Base-by-base conservation (phyloP, 2,329 filamentous ascomycete genomes). In the Nemania sp. region DNA sequence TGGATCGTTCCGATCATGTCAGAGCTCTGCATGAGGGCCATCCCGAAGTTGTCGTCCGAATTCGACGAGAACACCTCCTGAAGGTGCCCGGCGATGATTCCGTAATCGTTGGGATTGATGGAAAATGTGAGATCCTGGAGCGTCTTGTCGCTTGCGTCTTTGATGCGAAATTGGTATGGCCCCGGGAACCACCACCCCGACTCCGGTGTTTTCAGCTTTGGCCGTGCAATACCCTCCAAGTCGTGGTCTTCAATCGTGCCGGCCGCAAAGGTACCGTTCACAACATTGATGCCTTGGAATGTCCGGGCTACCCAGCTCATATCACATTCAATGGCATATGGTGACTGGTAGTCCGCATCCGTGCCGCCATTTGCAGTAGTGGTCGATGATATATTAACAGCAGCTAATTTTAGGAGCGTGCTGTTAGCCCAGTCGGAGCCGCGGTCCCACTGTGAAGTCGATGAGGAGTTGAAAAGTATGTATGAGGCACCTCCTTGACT, bases 31-130 rank as follows among this genome's bases (percentile, higher is more conserved):
- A 48, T 20, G 13, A 56, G 45, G 10, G 53, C 53, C 32, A 56
- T 39, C n/a, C 53, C 45, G n/a, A 48, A 56, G 20, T 48, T 25
- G 32, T 37, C 34, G 5, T 37, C 6, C 17, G 45, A 56, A 12
- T 39, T 48, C 6, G 53, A 56, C 11, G 42, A 48, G 42, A 56
- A 56, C 11, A 56, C 53, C n/a, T 56, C 42, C 35, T 39, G 15
- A 25, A 49, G 29, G 15, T 56, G 53, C 17, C 42, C 42, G 12
- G 53, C 53, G 32, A 56, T 56, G 15, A 56, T 56, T 15, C 53
- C 53, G 25, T 56, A 32, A 35, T 56, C 53, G 35, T 56, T 56
- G 12, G 53, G 53, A 35, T 56, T 56, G 53, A 56, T 49, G 25
- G 13, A 20, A n/a, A 47, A 56, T 21, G 18, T 49, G n/a, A 56